phyloP scores from a whole-genome alignment of 2,329 filamentous ascomycete species.

The Epichloe scottii region DNA sequence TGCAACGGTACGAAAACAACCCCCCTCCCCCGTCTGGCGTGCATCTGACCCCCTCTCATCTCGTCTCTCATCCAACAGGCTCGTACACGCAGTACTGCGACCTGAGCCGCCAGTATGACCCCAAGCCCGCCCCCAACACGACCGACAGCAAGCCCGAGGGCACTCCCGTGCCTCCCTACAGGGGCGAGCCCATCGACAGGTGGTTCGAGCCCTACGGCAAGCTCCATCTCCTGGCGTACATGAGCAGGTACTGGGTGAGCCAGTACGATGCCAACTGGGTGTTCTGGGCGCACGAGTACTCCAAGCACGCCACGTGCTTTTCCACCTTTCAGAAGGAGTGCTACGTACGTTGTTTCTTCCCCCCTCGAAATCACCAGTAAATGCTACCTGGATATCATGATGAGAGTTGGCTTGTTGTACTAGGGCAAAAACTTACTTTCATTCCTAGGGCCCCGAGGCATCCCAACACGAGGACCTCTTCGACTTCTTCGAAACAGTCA shows the following conservation, averaged over 20 bases:
- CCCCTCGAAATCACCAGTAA: neutral
- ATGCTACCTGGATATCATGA: too few species aligned
- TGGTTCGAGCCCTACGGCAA: conserved; percentile 47
- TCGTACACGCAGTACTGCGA: conserved; percentile 58
- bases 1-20: conserved; percentile 25
- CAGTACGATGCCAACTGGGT: conserved; percentile 41
- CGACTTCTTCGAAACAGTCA: conserved; percentile 49
- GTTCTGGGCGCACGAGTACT: conserved; percentile 57
- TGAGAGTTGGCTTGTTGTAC: too few species aligned
- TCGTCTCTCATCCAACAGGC: conserved; percentile 23
- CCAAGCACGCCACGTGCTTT: conserved; percentile 57
- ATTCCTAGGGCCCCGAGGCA: conserved; percentile 35
- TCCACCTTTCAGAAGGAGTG: conserved; percentile 52
- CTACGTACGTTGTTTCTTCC: conserved; percentile 31
- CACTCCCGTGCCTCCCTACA: conserved; percentile 43
- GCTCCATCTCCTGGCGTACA: conserved; percentile 48
- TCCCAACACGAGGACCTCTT: conserved; percentile 44
- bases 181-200: conserved; percentile 41
- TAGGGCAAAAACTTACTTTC: too few species aligned
- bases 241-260: conserved; percentile 53
- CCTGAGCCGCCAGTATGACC: conserved; percentile 51
- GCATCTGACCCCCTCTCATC: conserved; percentile 6
- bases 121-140: conserved; percentile 47
- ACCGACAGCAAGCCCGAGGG: conserved; percentile 43
- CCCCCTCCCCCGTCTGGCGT: neutral